These are phyloP conservation scores for Tilletiaria anomala DNA, from an alignment of 1,284 basidiomycete species.

Conservation along the genomic window DNA sequence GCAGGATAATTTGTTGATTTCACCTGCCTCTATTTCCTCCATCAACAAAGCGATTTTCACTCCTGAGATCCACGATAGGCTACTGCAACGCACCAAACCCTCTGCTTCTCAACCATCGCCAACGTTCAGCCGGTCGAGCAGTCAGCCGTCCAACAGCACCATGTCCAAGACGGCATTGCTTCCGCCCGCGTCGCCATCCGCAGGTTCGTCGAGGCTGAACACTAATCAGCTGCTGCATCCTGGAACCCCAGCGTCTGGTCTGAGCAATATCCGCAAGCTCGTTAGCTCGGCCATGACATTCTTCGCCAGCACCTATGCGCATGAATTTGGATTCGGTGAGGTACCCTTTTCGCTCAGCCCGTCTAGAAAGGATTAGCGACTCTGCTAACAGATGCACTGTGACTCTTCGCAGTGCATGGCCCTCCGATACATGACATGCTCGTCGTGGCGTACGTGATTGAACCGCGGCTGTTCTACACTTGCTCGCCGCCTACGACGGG, in stretches of 20 bases:
- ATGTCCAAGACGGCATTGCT: no score
- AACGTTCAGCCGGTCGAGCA: no score
- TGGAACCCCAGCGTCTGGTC: conserved; percentile 7
- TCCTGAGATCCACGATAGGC: neutral
- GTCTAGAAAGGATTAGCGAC: no score
- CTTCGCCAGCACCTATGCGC: conserved; percentile 18
- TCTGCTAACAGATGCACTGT: no score
- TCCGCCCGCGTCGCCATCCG: conserved; percentile 5
- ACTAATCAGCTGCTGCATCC: no score
- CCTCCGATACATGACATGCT: conserved; percentile 32
- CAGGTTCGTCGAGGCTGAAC: no score
- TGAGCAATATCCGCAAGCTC: conserved; percentile 12
- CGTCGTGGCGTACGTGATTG: conserved; percentile 25
- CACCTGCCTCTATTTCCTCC: neutral
- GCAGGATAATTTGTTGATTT: no score
- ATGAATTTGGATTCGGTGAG: conserved; percentile 27
- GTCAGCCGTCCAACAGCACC: no score
- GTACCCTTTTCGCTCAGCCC: no score
- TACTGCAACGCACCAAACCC: conserved; percentile 1
- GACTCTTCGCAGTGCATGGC: no score
- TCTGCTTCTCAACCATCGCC: no score
- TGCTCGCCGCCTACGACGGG: conserved; percentile 10
- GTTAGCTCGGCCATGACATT: conserved; percentile 22
- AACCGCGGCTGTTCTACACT: conserved; percentile 22
- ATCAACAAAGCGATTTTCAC: conserved; percentile 1